Evolutionary conservation across 768 basidiomycete species (phyloP), one percentile per base, ranked within the genome.

Genomic region (Tephrocybe sp.): DNA sequence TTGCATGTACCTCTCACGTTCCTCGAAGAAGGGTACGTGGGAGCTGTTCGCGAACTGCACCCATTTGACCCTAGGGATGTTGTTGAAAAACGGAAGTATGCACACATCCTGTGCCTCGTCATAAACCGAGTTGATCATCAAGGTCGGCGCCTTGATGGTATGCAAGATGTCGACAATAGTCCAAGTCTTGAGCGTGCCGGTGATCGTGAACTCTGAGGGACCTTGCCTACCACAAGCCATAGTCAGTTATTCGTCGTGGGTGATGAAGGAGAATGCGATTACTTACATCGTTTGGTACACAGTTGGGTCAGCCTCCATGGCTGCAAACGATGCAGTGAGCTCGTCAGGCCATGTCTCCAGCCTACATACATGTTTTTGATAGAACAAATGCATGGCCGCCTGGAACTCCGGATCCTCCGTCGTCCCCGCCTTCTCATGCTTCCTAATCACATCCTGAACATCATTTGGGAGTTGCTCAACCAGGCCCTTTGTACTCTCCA

Each of bases 1-100:
- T 30, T 69, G 33, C 67, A 78, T 66, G 56, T 70, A 77, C 54
- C 62, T 60, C 48, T 71, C 71, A 20, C 64, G 57, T 61, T 78
- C 76, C 60, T 80, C 78, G 47, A 62, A 68, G 23, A 69, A 67
- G 15, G 77, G 69, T 32, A 64, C 65, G 53, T 80, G 79, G 38
- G 73, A 73, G 7, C 73, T 73, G 12, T 74, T 61, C 37, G 69
- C 65, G 45, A 80, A 73, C 17, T 68, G 72, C 30, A 73, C 64
- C 78, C 78, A 79, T 54, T 72, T 73, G 5, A 73, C 73, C 26
- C 67, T 66, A 20, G 62, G 61, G 6, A 80, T 73, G 4, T 58
- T 53, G 6, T 70, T 58, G 51, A 77, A 76, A 54, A 73, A 70
- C 20, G 75, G 73, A 18, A 56, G 44, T 28, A 73, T 60, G 14